Conservation (phyloP, 495 filamentous ascomycete genomes). For the Aspergillus cavernicola region DNA sequence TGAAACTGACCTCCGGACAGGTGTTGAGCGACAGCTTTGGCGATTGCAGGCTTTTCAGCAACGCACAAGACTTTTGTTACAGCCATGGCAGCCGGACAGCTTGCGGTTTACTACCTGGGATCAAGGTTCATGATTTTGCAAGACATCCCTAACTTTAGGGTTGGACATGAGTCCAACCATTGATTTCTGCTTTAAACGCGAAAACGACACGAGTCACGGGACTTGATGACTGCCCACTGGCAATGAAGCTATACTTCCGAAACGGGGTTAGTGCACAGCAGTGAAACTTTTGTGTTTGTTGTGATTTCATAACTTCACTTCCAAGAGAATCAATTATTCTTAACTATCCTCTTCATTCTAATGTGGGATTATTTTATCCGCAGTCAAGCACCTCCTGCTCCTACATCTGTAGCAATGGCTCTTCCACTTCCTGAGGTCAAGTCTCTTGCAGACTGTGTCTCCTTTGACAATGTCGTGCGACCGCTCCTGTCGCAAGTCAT, state of each 20-base stretch:
- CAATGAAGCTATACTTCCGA: too few relatives aligned
- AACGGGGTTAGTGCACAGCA: background rate
- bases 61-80: conserved; percentile 73
- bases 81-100: conserved; percentile 16
- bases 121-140: too few relatives aligned
- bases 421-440: conserved; percentile 62
- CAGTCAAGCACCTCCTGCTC: background rate
- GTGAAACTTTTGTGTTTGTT: conserved; percentile 12
- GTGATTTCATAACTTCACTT: background rate
- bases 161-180: too few relatives aligned
- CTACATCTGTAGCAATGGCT: conserved; percentile 43
- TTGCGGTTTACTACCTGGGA: too few relatives aligned
- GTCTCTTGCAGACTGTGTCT: conserved; percentile 65
- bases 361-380: conserved; percentile 9
- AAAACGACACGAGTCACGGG: conserved; percentile 15
- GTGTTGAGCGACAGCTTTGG: conserved; percentile 88
- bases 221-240: too few relatives aligned
- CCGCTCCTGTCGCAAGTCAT: conserved; percentile 78
- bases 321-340: background rate
- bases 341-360: conserved; percentile 3
- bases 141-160: too few relatives aligned
- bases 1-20: conserved; percentile 70
- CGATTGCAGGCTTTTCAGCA: conserved; percentile 95
- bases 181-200: too few relatives aligned
- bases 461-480: conserved; percentile 65